These are phyloP conservation scores for Sphaerosporella brunnea DNA, from an alignment of 495 filamentous ascomycete genomes.

Conservation along the genomic window DNA sequence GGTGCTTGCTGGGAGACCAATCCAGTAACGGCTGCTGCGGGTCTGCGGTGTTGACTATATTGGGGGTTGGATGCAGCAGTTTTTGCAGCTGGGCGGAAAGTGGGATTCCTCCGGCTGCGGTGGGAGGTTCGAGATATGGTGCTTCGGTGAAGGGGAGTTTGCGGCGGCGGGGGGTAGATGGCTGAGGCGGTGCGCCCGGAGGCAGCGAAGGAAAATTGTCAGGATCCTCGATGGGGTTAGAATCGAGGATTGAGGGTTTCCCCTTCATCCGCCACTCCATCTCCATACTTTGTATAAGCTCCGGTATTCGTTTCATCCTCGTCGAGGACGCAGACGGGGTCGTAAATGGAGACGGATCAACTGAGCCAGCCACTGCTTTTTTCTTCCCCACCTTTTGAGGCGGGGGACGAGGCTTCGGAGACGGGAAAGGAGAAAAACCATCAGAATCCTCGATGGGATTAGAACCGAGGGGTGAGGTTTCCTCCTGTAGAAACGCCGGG, in stretches of 20 bases:
- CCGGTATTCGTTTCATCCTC: neutral
- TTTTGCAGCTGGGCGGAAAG: neutral
- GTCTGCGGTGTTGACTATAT: no score
- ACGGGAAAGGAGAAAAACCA: no score
- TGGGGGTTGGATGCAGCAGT: no score
- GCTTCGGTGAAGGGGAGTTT: no score
- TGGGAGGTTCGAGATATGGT: no score
- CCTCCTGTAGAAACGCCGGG: no score
- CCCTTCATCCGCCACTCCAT: neutral
- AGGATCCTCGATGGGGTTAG: conserved; percentile 35
- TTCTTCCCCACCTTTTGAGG: no score
- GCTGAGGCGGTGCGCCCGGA: conserved; percentile 31
- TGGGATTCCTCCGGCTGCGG: neutral
- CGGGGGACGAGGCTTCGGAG: no score
- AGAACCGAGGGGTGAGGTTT: no score
- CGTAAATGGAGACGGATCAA: neutral
- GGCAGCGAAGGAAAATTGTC: conserved; percentile 55
- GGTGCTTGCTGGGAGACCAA: neutral
- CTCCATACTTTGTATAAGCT: no score
- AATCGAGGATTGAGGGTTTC: neutral
- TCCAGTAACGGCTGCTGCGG: neutral
- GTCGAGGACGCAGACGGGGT: neutral
- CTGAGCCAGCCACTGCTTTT: neutral
- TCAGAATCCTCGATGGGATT: no score
- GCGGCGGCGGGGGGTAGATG: conserved; percentile 26